Base-by-base conservation (phyloP, 2,329 filamentous ascomycete genomes). In the Alternaria postmessia region DNA sequence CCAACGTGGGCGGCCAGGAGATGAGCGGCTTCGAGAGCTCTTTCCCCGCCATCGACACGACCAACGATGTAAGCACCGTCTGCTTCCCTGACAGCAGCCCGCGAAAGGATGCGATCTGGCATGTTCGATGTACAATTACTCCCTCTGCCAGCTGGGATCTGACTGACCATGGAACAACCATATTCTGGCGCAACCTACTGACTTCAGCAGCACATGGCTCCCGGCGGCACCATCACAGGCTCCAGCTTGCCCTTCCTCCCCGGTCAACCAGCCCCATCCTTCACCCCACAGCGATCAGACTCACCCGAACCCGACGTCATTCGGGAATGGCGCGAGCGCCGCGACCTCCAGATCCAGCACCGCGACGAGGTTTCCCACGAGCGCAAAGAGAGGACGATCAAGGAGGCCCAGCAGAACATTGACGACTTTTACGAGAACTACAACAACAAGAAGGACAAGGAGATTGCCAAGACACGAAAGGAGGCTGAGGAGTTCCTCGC, bases 381-480 rank as follows among this genome's bases (percentile, higher is more conserved):
- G 67, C 92, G 94, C 82, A 95, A 95, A 78, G 87, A 88, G 64
- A 89, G 94, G 78, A 97, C 93, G 2, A 83, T 97, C 76, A 89
- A 92, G 78, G 93, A 95, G 70, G 95, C 95, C 11, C 93, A 93
- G 76, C 87, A 94, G 78, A 95, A 96, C 79, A 96, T 99, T 66
- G 95, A 99, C 78, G 95, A 97, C 79, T 99, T 98, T 82, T 99
- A 99, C 85, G 94, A 97, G 77, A 97, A 97, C 81, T 99, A 99
- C 85, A 98, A 98, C 84, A 89, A 91, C 80, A 97, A 97, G 84
- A 94, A 95, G 79, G 95, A 99, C 79, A 98, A 98, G 86, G 88
- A 87, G 61, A 90, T 97, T 69, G 85, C 90, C 22, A 92, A 96
- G 83, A 95, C 94, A 57, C 88, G 90, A 73, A 91, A 91, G 79